phyloP scores from a whole-genome alignment of 116 monocot genomes.

The Zostera marina region DNA sequence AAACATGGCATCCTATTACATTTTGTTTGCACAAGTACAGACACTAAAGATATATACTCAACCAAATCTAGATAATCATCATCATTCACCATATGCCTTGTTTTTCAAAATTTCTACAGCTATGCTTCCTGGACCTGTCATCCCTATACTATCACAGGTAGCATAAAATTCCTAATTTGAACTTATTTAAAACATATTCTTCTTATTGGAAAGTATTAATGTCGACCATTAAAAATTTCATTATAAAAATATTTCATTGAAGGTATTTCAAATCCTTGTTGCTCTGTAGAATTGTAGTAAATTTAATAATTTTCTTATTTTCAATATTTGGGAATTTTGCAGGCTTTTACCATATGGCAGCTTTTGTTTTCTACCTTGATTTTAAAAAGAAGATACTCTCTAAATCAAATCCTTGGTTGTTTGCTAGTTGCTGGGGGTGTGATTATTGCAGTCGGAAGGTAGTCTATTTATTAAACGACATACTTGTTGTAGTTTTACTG shows the following conservation, averaged over 20 bases:
- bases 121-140: slow-evolving; percentile 88
- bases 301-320: slow-evolving; percentile 1
- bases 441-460: slow-evolving; percentile 76
- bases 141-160: slow-evolving; percentile 97
- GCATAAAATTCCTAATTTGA: background rate
- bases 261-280: background rate
- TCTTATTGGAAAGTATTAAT: too few species aligned
- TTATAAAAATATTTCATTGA: background rate
- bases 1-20: background rate
- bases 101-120: slow-evolving; percentile 34
- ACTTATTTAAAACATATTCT: too few species aligned
- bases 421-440: slow-evolving; percentile 69
- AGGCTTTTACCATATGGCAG: slow-evolving; percentile 96
- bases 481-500: background rate
- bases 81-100: background rate
- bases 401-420: slow-evolving; percentile 69
- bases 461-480: slow-evolving; percentile 1
- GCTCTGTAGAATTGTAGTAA: background rate
- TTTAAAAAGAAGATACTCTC: slow-evolving; percentile 63
- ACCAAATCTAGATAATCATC: background rate
- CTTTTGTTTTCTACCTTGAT: slow-evolving; percentile 71
- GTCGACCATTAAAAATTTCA: background rate
- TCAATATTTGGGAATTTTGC: slow-evolving; percentile 11
- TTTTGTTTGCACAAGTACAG: background rate
- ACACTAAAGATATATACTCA: background rate